Base-by-base conservation (phyloP, 768 basidiomycete species). In the Rhizopogon sp. region DNA sequence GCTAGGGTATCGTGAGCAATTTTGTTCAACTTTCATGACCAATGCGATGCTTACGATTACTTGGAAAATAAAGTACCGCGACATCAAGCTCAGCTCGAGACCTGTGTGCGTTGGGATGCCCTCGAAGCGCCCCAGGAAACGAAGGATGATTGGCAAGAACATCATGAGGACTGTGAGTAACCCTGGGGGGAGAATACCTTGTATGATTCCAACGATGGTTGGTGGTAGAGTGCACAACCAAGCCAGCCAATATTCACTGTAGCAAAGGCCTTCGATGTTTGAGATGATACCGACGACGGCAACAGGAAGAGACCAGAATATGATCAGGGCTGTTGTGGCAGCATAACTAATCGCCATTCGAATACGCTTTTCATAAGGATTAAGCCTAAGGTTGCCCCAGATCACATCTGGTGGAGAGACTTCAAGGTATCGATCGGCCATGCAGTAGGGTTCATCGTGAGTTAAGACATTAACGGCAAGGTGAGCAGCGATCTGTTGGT, bases 401-500 rank as follows among this genome's bases (percentile, higher is more conserved):
- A 98, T 87, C 44, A 99, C 87, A 70, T 97, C 94, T 31, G 80
- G 77, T 0, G 95, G 94, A 0, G 87, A 79, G 52, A 96, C 85
- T 67, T 97, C 95, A 39, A 87, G 79, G 64, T 85, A 88, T 50
- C 84, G 83, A 28, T 75, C 74, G 10, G 80, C 72, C 93, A 98
- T 97, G 14, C 81, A 74, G 62, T 90, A 91, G 28, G 92, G 91
- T 51, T 84, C 82, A 64, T 95, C 85, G 69, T 95, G 90, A 6
- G 82, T 73, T 40, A 95, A 72, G 3, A 77, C 74, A 69, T 94
- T 85, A 37, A 79, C 79, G 1, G 90, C 93, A 68, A 98, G 74
- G 70, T 98, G 94, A 16, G 95, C 94, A 3, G 90, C 88, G 57
- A 97, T 90, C 74, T 98, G 96, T 60, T 83, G 79, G 68, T 93